Evolutionary conservation across 345 rosid genomes (phyloP).

Genomic region (Brassica rapa): DNA sequence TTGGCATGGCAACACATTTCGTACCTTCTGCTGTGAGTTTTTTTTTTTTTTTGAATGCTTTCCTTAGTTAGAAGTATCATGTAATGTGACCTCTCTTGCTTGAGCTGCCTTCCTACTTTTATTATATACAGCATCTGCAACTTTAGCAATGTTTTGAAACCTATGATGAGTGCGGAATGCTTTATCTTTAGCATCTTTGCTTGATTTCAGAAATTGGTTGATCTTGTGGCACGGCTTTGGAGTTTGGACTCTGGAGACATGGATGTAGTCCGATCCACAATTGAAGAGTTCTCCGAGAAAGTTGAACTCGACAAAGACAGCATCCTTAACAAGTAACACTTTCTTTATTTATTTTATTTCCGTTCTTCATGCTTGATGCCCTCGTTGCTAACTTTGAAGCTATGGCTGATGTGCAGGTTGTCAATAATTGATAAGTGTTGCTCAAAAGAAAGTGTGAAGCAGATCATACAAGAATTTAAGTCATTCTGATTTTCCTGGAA

Average conservation of each 20-base stretch:
- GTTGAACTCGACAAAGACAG: slow-evolving; percentile 68
- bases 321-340: slow-evolving; percentile 67
- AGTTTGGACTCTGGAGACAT: slow-evolving; percentile 67
- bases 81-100: not conserved
- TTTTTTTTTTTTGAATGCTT: not conserved
- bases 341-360: not conserved
- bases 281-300: slow-evolving; percentile 69
- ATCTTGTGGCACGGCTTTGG: slow-evolving; percentile 66
- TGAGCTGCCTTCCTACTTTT: slow-evolving; percentile 5
- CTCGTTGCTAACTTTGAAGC: slow-evolving; percentile 1
- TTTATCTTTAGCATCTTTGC: slow-evolving; percentile 18
- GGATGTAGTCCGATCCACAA: slow-evolving; percentile 57
- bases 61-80: not conserved
- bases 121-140: not conserved
- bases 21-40: slow-evolving; percentile 72
- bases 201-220: slow-evolving; percentile 63
- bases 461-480: slow-evolving; percentile 74
- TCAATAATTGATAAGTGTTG: slow-evolving; percentile 70
- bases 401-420: slow-evolving; percentile 52
- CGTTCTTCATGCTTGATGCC: too few relatives aligned
- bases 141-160: slow-evolving; percentile 9
- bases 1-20: slow-evolving; percentile 88
- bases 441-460: slow-evolving; percentile 65
- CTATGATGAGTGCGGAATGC: slow-evolving; percentile 4
- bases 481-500: slow-evolving; percentile 1